These are phyloP conservation scores for Aspergillus felis DNA, from an alignment of 2,329 filamentous ascomycete genomes.

Conservation along the genomic window DNA sequence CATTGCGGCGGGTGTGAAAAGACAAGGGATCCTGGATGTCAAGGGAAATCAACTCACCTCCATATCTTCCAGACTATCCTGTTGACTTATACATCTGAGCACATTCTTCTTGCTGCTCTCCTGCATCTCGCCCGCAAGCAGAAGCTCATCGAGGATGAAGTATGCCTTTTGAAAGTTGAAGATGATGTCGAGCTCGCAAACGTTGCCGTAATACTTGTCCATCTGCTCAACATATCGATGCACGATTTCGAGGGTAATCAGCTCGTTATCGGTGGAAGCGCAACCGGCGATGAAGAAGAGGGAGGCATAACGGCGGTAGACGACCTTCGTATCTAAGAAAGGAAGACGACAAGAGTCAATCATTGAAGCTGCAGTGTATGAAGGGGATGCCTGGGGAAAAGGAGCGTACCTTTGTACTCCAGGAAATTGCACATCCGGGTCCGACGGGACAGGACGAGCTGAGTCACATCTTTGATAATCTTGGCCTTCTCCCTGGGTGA, in stretches of 20 bases:
- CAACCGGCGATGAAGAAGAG: slow-evolving; percentile 99
- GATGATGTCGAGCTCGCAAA: slow-evolving; percentile 98
- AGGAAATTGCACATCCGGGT: slow-evolving; percentile 99
- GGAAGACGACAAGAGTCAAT: slow-evolving; percentile 4
- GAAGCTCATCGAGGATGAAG: slow-evolving; percentile 94
- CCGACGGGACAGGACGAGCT: slow-evolving; percentile 89
- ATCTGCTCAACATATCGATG: slow-evolving; percentile 99
- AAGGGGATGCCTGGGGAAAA: neutral
- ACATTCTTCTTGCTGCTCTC: slow-evolving; percentile 99
- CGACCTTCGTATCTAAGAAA: slow-evolving; percentile 84
- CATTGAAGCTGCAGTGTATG: slow-evolving; percentile 1
- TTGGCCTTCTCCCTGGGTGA: slow-evolving; percentile 99
- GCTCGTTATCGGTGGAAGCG: slow-evolving; percentile 93
- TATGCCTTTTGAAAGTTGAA: slow-evolving; percentile 99
- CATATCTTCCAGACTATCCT: slow-evolving; percentile 97
- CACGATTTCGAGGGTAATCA: slow-evolving; percentile 97
- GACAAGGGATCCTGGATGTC: neutral
- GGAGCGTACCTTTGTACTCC: slow-evolving; percentile 82
- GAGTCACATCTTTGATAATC: slow-evolving; percentile 99
- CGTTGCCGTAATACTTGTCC: slow-evolving; percentile 99
- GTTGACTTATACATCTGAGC: slow-evolving; percentile 88
- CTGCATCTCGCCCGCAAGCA: slow-evolving; percentile 93
- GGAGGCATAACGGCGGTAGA: slow-evolving; percentile 97
- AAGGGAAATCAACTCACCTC: slow-evolving; percentile 67
- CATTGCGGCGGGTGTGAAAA: neutral